Percentiles rank a stretch among this genome's conserved stretches.
phyloP scores from a whole-genome alignment of 257 asterid species.

The Nicotiana benthamiana region DNA sequence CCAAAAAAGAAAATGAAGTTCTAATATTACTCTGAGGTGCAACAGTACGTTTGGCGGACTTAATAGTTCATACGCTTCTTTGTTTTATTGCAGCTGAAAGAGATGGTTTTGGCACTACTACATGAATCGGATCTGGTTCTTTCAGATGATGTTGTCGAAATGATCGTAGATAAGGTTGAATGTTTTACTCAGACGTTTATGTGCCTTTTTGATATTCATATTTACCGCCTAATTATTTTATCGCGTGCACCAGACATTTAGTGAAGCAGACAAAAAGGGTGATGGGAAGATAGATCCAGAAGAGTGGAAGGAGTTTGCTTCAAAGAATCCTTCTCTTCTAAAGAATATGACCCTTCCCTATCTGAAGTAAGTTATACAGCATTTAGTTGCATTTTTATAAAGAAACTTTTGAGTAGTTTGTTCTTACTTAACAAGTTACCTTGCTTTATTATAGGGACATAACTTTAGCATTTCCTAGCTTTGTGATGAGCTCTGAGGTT shows the following conservation, averaged over 20 bases:
- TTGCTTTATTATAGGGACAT: slow-evolving; percentile 45
- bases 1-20: background rate
- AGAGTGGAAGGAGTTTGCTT: slow-evolving; percentile 79
- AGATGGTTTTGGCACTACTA: slow-evolving; percentile 85
- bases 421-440: background rate
- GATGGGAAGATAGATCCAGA: slow-evolving; percentile 83
- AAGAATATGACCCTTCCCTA: slow-evolving; percentile 87
- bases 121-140: slow-evolving; percentile 79
- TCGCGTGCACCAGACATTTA: slow-evolving; percentile 40
- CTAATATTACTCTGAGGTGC: background rate
- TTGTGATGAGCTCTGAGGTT: slow-evolving; percentile 44
- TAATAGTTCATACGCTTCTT: background rate
- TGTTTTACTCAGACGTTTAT: background rate
- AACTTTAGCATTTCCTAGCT: slow-evolving; percentile 77
- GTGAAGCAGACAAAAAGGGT: slow-evolving; percentile 61
- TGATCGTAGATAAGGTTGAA: slow-evolving; percentile 68
- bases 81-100: slow-evolving; percentile 46
- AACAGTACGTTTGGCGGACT: background rate
- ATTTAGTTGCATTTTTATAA: background rate
- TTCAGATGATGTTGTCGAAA: slow-evolving; percentile 62
- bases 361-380: slow-evolving; percentile 44
- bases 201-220: background rate
- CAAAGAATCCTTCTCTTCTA: slow-evolving; percentile 70
- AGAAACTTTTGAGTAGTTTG: background rate
- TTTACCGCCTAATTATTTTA: background rate